Evolutionary conservation across 495 filamentous ascomycete genomes (phyloP).

Genomic region (Daldinia bambusicola): DNA sequence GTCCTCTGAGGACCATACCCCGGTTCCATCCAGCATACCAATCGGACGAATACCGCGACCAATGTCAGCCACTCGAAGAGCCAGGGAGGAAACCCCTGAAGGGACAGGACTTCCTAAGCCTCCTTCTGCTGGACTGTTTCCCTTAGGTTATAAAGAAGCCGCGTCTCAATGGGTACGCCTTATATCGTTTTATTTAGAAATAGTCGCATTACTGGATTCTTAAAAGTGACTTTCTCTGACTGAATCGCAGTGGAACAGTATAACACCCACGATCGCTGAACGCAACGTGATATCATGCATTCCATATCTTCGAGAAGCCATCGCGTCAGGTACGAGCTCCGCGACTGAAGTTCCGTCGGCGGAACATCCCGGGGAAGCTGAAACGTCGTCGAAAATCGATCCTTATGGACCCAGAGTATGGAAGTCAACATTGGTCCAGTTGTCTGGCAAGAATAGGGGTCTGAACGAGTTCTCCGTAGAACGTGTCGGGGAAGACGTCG

Average conservation of each 20-base stretch:
- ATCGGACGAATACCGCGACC: constrained; percentile 26
- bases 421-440: constrained; percentile 83
- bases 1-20: constrained; percentile 25
- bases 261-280: constrained; percentile 86
- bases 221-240: constrained; percentile 23
- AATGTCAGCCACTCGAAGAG: constrained; percentile 22
- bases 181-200: neutral
- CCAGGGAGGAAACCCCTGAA: constrained; percentile 30
- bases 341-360: constrained; percentile 43
- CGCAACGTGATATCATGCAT: constrained; percentile 89
- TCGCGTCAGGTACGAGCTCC: constrained; percentile 55
- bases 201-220: neutral
- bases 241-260: constrained; percentile 75
- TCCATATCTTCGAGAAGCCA: constrained; percentile 80
- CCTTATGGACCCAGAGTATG: constrained; percentile 88
- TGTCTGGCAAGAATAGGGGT: constrained; percentile 85
- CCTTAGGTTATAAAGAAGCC: constrained; percentile 89
- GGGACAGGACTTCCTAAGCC: constrained; percentile 24
- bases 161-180: constrained; percentile 87
- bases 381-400: constrained; percentile 68
- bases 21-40: constrained; percentile 35
- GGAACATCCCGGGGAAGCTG: constrained; percentile 57
- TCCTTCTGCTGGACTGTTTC: constrained; percentile 67
- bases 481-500: constrained; percentile 77
- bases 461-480: constrained; percentile 95